A percentile compares a stretch with the other conserved stretches of the same genome.
Evolutionary conservation across 2,329 filamentous ascomycete genomes (phyloP).

Genomic region (Magnaporthiopsis incrustans): DNA sequence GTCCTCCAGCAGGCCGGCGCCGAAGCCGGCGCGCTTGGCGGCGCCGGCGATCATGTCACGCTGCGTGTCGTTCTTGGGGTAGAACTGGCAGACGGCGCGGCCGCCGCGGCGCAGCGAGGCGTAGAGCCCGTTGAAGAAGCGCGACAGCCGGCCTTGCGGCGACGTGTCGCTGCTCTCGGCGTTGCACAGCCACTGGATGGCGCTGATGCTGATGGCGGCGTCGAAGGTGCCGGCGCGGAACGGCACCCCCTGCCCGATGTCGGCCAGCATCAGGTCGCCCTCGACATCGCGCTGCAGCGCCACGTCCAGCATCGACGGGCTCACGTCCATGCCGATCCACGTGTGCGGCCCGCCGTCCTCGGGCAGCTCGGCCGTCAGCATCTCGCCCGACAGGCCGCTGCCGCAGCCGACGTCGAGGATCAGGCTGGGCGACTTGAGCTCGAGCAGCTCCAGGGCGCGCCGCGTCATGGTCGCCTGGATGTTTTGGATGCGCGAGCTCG

Average conservation of each 20-base stretch:
- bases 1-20: constrained; percentile 89
- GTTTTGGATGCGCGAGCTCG: constrained; percentile 86
- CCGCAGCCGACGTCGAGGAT: constrained; percentile 97
- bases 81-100: constrained; percentile 92
- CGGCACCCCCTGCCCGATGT: constrained; percentile 91
- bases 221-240: constrained; percentile 91
- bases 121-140: constrained; percentile 93
- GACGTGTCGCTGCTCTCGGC: constrained; percentile 82
- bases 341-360: constrained; percentile 78
- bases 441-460: constrained; percentile 84
- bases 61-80: constrained; percentile 91
- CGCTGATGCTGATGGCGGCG: constrained; percentile 87
- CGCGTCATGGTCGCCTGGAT: constrained; percentile 94
- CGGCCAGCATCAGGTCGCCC: constrained; percentile 86
- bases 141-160: constrained; percentile 64
- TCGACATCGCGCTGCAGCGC: constrained; percentile 87
- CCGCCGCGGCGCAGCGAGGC: constrained; percentile 75
- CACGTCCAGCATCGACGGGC: constrained; percentile 91
- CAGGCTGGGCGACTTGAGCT: constrained; percentile 69
- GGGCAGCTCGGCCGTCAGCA: constrained; percentile 53
- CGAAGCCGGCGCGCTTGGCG: constrained; percentile 89
- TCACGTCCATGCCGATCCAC: constrained; percentile 97
- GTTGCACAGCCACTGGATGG: constrained; percentile 98
- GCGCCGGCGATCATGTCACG: constrained; percentile 86
- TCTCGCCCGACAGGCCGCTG: constrained; percentile 88